Conservation (phyloP, 495 filamentous ascomycete genomes). For the Talaromyces nanjingensis region DNA sequence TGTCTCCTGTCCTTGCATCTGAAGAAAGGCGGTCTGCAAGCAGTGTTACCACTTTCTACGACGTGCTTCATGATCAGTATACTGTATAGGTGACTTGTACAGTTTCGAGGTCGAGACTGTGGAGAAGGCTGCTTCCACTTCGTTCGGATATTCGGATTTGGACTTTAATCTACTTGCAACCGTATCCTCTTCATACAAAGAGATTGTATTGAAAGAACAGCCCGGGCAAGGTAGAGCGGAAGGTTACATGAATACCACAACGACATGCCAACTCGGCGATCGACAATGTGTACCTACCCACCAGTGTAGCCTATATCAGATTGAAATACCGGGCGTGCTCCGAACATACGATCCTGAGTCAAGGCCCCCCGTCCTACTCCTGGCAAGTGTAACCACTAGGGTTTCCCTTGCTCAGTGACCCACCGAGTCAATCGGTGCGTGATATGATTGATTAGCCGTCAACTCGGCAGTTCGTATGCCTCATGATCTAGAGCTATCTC, state of each 20-base stretch:
- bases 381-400: not conserved
- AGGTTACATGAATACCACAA: not conserved
- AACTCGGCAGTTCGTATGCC: not conserved
- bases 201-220: not conserved
- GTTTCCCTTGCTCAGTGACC: not conserved
- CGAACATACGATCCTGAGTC: not conserved
- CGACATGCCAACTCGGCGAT: not conserved
- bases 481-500: not conserved
- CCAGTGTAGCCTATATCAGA: not conserved
- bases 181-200: not conserved
- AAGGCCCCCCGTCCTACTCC: not conserved
- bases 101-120: not conserved
- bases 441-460: not conserved
- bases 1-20: not conserved
- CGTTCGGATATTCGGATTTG: not conserved
- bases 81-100: not conserved
- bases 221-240: not conserved
- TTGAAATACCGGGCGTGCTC: not conserved
- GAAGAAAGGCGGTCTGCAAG: slow-evolving; percentile 1
- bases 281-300: not conserved
- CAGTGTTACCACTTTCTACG: slow-evolving; percentile 1
- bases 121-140: not conserved
- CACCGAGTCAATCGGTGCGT: not conserved
- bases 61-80: not conserved
- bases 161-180: not conserved